A percentile compares a stretch with the other conserved stretches of the same genome.
Evolutionary conservation across 2,329 filamentous ascomycete species (phyloP).

Genomic region (Trichoderma sp.): DNA sequence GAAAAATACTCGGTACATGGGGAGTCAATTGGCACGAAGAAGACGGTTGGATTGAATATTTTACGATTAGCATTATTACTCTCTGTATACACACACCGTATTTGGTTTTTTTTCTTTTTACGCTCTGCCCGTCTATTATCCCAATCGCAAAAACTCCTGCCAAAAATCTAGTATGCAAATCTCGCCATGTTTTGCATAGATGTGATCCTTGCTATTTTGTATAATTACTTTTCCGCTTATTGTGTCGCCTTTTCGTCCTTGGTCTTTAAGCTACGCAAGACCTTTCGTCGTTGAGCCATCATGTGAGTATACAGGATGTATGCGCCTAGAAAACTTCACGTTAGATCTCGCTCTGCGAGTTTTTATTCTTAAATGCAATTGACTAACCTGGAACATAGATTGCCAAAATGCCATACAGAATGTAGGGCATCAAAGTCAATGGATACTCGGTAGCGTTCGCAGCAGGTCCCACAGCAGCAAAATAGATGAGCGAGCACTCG

Average conservation of each 20-base stretch:
- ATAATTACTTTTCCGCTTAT: slow-evolving; percentile 26
- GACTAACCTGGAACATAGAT: slow-evolving; percentile 76
- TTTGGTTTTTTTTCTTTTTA: not conserved
- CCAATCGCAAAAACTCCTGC: not conserved
- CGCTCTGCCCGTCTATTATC: not conserved
- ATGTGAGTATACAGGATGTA: slow-evolving; percentile 92
- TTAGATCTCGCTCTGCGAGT: not conserved
- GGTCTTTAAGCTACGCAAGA: slow-evolving; percentile 62
- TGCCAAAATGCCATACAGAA: slow-evolving; percentile 63
- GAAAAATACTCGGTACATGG: not conserved
- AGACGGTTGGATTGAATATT: slow-evolving; percentile 1
- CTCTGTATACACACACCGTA: slow-evolving; percentile 7
- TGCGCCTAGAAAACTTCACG: slow-evolving; percentile 47
- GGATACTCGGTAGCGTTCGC: slow-evolving; percentile 52
- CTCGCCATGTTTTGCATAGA: not conserved
- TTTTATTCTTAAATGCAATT: slow-evolving; percentile 21
- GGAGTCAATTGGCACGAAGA: not conserved
- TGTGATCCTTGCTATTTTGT: not conserved
- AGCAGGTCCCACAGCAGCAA: slow-evolving; percentile 49
- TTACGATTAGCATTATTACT: slow-evolving; percentile 13
- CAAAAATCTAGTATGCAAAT: not conserved
- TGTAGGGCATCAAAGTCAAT: slow-evolving; percentile 52
- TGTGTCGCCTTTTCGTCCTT: slow-evolving; percentile 44
- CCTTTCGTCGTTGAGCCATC: slow-evolving; percentile 84
- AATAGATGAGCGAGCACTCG: slow-evolving; percentile 79